phyloP scores from a whole-genome alignment of 257 asterid species.

The Linaria vulgaris region DNA sequence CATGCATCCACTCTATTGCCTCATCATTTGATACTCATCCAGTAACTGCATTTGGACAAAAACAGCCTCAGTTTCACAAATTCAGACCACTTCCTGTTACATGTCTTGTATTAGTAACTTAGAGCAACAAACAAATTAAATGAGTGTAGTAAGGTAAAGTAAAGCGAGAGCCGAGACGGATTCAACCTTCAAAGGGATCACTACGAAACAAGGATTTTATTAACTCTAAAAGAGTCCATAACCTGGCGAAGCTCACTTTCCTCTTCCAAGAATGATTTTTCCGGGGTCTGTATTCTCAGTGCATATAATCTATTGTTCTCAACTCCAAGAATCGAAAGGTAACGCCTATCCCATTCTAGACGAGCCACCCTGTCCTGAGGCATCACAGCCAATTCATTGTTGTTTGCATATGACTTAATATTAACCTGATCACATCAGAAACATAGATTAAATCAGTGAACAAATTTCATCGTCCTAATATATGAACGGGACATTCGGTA shows the following conservation, averaged over 20 bases:
- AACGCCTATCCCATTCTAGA: slow-evolving; percentile 84
- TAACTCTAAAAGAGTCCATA: slow-evolving; percentile 86
- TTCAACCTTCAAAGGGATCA: neutral
- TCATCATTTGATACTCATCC: neutral
- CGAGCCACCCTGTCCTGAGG: slow-evolving; percentile 77
- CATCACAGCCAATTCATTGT: slow-evolving; percentile 93
- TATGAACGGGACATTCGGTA: too few relatives aligned
- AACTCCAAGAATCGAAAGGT: slow-evolving; percentile 93
- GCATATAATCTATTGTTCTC: slow-evolving; percentile 80
- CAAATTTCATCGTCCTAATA: neutral
- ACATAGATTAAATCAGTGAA: slow-evolving; percentile 1
- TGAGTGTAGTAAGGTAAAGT: neutral
- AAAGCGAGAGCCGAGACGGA: neutral
- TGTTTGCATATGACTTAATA: slow-evolving; percentile 91
- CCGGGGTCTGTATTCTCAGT: slow-evolving; percentile 80
- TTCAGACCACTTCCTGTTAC: neutral
- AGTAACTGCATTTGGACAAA: neutral
- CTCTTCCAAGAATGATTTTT: slow-evolving; percentile 64
- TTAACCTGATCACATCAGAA: slow-evolving; percentile 52
- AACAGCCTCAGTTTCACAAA: neutral
- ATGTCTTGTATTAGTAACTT: neutral
- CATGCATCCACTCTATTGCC: too few relatives aligned
- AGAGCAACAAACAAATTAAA: neutral
- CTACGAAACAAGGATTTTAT: slow-evolving; percentile 43
- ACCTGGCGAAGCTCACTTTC: slow-evolving; percentile 70